Base-by-base conservation (phyloP, 1,284 basidiomycete species). In the Cryptococcus floricola region DNA sequence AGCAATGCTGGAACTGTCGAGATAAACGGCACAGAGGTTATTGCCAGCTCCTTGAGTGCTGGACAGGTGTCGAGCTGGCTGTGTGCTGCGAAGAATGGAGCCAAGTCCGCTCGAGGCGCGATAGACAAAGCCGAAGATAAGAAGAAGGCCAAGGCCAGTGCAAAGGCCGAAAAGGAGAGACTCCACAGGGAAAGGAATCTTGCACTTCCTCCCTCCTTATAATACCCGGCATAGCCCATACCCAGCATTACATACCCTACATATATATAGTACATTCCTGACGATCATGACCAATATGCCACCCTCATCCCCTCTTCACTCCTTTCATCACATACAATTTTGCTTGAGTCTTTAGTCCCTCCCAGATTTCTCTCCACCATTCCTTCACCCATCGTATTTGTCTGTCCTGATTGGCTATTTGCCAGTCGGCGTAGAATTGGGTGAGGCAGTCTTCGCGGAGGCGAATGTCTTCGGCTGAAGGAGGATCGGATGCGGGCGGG, bases 361-460 rank as follows among this genome's bases (percentile, higher is more conserved):
- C 60, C 71, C 71, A 74, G 25, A 73, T 55, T 44, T 76, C 71
- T 46, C 66, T 52, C 74, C 74, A 76, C 74, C 74, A 76, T 39
- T 66, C 63, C 45, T 54, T 58, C 2, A 76, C 71, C 74, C 74
- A 76, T 41, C 52, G 56, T 19, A 58, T 52, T 58, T 71, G 68
- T 39, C 59, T 48, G 3, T 57, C 63, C 44, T 69, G 62, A 49
- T 71, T 72, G 10, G 67, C 57, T 8, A 66, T 61, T 55, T 73
- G 74, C 74, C 74, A 76, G 61, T 76, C 74, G 10, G 70, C 69
- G 53, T 76, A 76, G 49, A 76, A 76, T 53, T 66, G 63, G 5
- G 62, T 59, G 42, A 74, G 55, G n/a, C 53, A 60, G 7, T 70
- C 70, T 57, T 76, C 71, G 38, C 62, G 54, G 44, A 63, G 54